Evolutionary conservation across 2,329 filamentous ascomycete species (phyloP), one percentile per base, ranked within the genome.

Genomic region (Colletotrichum orbiculare): DNA sequence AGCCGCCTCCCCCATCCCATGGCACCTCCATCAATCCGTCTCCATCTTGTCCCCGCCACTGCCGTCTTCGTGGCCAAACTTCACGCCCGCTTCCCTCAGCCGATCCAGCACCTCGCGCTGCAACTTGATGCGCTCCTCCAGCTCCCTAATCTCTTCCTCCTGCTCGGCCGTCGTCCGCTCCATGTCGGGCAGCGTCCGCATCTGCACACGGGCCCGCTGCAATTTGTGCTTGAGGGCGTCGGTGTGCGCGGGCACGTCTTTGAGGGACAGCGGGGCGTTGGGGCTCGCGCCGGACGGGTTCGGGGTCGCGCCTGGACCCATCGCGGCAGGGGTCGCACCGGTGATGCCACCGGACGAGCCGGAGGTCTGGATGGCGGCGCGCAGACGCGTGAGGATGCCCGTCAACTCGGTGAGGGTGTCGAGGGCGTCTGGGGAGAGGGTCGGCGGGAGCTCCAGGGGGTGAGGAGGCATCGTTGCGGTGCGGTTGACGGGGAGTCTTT

Each of bases 341-440:
- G 76, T 75, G 48, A 77, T 76, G 53, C 80, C 73, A 57, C 80
- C 75, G 43, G 79, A 71, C 10, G 70, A 63, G 52, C 77, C 68
- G 54, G 77, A 76, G 49, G 79, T 75, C 73, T 80, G 71, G 70
- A 81, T 78, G 13, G 72, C 66, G 74, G 81, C 82, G 70, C 91
- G 87, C 15, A 97, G 86, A 54, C 92, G 91, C 69, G 88, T 83
- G 67, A 97, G 88, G 70, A 97, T 87, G 64, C 89, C 85, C 73
- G 93, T 90, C 58, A 97, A 87, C 73, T 94, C 89, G 34, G 94
- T 93, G 58, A 97, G 86, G 70, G 93, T 88, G 81, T 97, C 94
- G 80, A 97, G 93, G 54, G 89, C 88, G 77, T 94, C 90, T 35
- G 94, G 91, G 54, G 92, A 87, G 67, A 96, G 91, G 60, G 90